Evolutionary conservation across 495 filamentous ascomycete species (phyloP), one percentile per base, ranked within the genome.

Genomic region (Penicillium turbatum): DNA sequence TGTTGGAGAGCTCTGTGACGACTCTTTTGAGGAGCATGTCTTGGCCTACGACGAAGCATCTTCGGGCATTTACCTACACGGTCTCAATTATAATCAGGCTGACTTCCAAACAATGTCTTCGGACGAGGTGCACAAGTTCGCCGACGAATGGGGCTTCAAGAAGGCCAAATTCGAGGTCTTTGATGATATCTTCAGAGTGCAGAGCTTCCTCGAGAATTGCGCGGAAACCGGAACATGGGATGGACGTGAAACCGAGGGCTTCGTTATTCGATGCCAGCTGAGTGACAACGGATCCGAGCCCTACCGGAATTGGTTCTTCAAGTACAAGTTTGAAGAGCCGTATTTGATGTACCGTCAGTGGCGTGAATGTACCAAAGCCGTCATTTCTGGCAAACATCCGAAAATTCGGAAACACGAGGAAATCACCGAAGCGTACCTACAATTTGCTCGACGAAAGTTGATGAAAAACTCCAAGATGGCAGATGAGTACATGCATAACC

Each of bases 321-420:
- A 98, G 68, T 98, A 90, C 80, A 98, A 98, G 73, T 98, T 97
- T 48, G 93, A 98, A 66, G 95, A 98, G 73, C 93, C 93, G 0
- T 98, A 98, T 67, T 72, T 98, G 58, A 89, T 98, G 89, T 98
- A 96, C 65, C 83, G 93, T 31, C 95, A 97, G 71, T 98, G 93
- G 93, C 87, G 93, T 34, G 93, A 97, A 74, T 92, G 86, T 66
- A 98, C 93, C 24, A 98, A 97, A 69, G 79, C 90, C 10, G 73
- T 97, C 44, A 96, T 97, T 48, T 50, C 76, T 3, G 90, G 90
- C 10, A 86, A 80, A 61, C 68, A 80, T 19, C 89, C 90, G 9
- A 87, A 80, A 50, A 86, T 79, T 73, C 88, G 79, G 71, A 97
- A 97, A 66, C 95, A 98, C 69, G 70, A 82, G 59, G 80, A 87